Base-by-base conservation (phyloP, 805 yeast genomes). In the Tetrapisispora arboricola region DNA sequence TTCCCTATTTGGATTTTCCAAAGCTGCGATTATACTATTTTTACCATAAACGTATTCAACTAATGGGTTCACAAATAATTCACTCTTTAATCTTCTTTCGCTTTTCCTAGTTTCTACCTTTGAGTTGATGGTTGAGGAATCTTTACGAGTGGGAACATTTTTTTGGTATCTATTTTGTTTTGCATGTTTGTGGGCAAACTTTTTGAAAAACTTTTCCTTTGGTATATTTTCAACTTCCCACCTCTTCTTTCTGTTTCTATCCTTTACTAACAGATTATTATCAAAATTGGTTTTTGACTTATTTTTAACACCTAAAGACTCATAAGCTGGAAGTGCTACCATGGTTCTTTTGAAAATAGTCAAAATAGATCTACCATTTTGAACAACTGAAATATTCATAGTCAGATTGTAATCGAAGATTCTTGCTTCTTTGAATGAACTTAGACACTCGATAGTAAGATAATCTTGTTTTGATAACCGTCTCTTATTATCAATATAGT, bases 41-140 rank as follows among this genome's bases (percentile, higher is more conserved):
- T 80, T 76, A 8, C 96, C 96, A 54, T 71, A 85, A 3, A 86
- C 61, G 54, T 79, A 80, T 53, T 86, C 95, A 37, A 71, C 60
- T 27, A 76, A 54, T 0, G 82, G 79, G 40, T 71, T 70, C 15
- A 58, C 54, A 24, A 24, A 34, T 6, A 24, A 10, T 20, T 44
- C 17, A 15, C 30, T 17, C 40, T 27, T 31, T 39, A 24, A 17
- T 34, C 36, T 25, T 38, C 44, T 28, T n/a, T 28, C 31, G 15
- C 9, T 15, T 9, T 28, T 13, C 8, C 15, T 18, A 12, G 13
- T 12, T 4, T 30, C 18, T 27, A 15, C 8, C 11, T 18, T 17
- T 18, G 18, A n/a, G 8, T 21, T 32, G 18, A 13, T 6, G 11
- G 3, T 21, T 32, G 36, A n/a, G 8, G 22, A 12, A 25, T 22